Evolutionary conservation across 2,329 filamentous ascomycete species (phyloP).

Genomic region (Cryphonectria carpinicola): DNA sequence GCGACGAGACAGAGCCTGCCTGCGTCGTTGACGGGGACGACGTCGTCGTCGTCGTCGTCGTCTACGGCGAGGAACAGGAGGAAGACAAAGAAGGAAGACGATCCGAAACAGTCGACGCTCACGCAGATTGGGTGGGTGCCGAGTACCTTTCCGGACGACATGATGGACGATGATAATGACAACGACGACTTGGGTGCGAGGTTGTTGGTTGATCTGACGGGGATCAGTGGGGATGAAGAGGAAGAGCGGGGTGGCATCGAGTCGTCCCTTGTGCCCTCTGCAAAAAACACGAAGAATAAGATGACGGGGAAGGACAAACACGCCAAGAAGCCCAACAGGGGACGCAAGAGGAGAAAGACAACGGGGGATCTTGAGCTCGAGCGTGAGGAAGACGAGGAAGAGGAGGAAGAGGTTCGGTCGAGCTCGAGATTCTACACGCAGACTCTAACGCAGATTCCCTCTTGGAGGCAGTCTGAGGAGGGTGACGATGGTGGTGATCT

Average conservation of each 20-base stretch:
- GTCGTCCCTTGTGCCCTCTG: not conserved
- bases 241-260: not conserved
- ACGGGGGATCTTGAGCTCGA: slow-evolving; percentile 6
- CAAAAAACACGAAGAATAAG: not conserved
- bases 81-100: not conserved
- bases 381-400: slow-evolving; percentile 26
- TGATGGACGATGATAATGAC: slow-evolving; percentile 16
- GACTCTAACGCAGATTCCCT: slow-evolving; percentile 41
- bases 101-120: slow-evolving; percentile 39
- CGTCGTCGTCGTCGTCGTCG: not conserved
- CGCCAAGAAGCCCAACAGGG: not conserved
- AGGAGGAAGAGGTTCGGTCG: slow-evolving; percentile 31
- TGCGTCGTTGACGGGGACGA: slow-evolving; percentile 13
- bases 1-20: slow-evolving; percentile 20
- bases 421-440: slow-evolving; percentile 39
- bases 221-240: slow-evolving; percentile 7
- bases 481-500: slow-evolving; percentile 24
- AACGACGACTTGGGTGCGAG: slow-evolving; percentile 22
- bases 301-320: slow-evolving; percentile 7
- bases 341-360: slow-evolving; percentile 20
- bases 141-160: slow-evolving; percentile 18
- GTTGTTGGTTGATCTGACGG: slow-evolving; percentile 14
- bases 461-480: slow-evolving; percentile 25
- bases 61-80: not conserved
- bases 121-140: slow-evolving; percentile 38